Percentiles rank a stretch among this genome's conserved stretches.
Evolutionary conservation across 352 stramenopile genomes (phyloP).

Genomic region (Globisporangium carolinianum): DNA sequence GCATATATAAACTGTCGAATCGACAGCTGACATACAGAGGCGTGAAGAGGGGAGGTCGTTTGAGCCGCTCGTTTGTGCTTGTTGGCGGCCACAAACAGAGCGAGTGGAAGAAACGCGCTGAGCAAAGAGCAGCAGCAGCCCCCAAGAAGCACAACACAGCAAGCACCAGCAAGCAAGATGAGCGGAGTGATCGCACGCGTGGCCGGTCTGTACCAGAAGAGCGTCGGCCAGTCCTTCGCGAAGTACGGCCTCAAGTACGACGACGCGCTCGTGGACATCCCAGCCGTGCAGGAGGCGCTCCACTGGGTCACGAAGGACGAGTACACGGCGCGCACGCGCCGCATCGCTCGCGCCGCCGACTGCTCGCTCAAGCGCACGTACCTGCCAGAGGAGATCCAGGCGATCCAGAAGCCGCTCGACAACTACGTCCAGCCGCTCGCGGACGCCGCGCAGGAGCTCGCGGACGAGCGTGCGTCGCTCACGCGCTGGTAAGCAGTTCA

Average conservation of each 20-base stretch:
- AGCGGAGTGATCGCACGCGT: conserved; percentile 55
- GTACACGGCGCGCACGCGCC: conserved; percentile 68
- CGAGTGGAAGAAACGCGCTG: conserved; percentile 13
- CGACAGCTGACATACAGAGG: no score
- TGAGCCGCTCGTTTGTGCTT: no score
- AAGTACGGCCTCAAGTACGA: conserved; percentile 88
- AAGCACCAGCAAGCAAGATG: conserved; percentile 11
- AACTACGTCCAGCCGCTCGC: conserved; percentile 62
- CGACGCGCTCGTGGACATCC: conserved; percentile 76
- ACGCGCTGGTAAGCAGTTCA: conserved; percentile 66
- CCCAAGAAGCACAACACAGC: not conserved
- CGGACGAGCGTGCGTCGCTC: conserved; percentile 65
- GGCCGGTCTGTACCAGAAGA: conserved; percentile 78
- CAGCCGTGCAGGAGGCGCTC: conserved; percentile 71
- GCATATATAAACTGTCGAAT: no score
- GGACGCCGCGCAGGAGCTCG: conserved; percentile 47
- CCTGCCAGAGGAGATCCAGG: conserved; percentile 82
- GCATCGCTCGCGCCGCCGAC: conserved; percentile 74
- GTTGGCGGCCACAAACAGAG: not conserved
- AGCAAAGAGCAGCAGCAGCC: not conserved
- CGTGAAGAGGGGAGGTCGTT: no score
- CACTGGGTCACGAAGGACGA: conserved; percentile 76
- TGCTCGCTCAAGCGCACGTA: conserved; percentile 83
- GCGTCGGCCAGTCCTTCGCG: conserved; percentile 65
- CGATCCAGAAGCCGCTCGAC: conserved; percentile 79